Evolutionary conservation across 2,329 filamentous ascomycete species (phyloP).

Genomic region (Aspergillus sp.): DNA sequence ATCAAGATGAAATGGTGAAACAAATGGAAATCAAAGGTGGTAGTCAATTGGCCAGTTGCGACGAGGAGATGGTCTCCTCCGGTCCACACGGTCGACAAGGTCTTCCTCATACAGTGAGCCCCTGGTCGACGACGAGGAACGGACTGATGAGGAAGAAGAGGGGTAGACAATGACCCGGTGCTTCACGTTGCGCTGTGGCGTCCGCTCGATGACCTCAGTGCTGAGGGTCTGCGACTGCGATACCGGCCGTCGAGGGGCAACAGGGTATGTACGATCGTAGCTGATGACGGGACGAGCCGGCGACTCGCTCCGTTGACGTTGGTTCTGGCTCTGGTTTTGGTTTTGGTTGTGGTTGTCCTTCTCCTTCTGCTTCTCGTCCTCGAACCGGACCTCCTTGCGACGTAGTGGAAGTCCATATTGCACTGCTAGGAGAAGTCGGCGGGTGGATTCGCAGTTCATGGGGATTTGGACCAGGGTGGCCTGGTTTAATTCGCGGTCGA

Average conservation of each 20-base stretch:
- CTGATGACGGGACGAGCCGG: constrained; percentile 16
- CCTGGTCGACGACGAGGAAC: constrained; percentile 12
- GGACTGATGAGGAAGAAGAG: constrained; percentile 16
- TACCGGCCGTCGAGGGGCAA: constrained; percentile 20
- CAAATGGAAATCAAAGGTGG: constrained; percentile 19
- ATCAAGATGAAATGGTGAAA: background rate
- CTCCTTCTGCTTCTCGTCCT: background rate
- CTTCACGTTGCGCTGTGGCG: constrained; percentile 17
- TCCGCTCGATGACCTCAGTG: constrained; percentile 24
- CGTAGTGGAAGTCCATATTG: constrained; percentile 33
- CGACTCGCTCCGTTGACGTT: background rate
- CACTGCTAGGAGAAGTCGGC: constrained; percentile 36
- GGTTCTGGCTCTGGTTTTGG: background rate
- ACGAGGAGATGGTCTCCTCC: constrained; percentile 23
- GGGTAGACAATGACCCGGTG: constrained; percentile 31
- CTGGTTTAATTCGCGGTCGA: constrained; percentile 35
- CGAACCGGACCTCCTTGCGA: constrained; percentile 5
- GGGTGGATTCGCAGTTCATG: constrained; percentile 25
- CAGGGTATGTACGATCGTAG: constrained; percentile 28
- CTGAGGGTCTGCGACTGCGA: constrained; percentile 9
- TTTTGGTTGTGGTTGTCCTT: constrained; percentile 2
- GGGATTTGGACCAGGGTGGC: constrained; percentile 39
- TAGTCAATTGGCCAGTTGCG: constrained; percentile 24
- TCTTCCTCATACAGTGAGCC: constrained; percentile 32
- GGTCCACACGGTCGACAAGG: constrained; percentile 27